Evolutionary conservation across 495 filamentous ascomycete species (phyloP).

Genomic region (Aspergillus ellipticus): DNA sequence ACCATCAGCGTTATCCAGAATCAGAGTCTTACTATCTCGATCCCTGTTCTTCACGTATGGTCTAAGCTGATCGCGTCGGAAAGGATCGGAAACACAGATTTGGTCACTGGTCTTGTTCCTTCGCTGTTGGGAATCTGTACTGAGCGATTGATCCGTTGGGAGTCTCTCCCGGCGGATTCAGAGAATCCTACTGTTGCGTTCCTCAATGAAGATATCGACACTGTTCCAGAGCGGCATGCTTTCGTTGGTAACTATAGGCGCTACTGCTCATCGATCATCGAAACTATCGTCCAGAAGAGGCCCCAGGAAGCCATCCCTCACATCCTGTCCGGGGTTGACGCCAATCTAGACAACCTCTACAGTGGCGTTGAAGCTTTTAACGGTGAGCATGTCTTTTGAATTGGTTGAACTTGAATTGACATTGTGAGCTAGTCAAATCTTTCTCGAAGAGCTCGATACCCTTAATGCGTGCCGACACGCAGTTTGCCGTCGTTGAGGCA

Average conservation of each 20-base stretch:
- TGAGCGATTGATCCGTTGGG: conserved; percentile 74
- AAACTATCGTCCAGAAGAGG: conserved; percentile 72
- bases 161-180: conserved; percentile 73
- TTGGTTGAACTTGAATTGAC: conserved; percentile 24
- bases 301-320: conserved; percentile 82
- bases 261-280: conserved; percentile 81
- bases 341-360: conserved; percentile 70
- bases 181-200: conserved; percentile 76
- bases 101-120: conserved; percentile 66
- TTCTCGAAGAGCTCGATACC: conserved; percentile 80
- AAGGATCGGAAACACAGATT: conserved; percentile 58
- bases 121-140: conserved; percentile 77
- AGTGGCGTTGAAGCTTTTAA: conserved; percentile 63
- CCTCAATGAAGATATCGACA: conserved; percentile 89
- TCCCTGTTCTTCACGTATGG: conserved; percentile 88
- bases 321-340: conserved; percentile 74
- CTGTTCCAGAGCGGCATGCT: conserved; percentile 87
- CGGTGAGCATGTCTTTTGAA: conserved; percentile 43
- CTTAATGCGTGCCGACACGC: conserved; percentile 78
- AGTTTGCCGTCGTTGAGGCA: conserved; percentile 87
- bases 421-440: conserved; percentile 47
- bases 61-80: conserved; percentile 70
- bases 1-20: conserved; percentile 75
- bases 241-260: conserved; percentile 97
- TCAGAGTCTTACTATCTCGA: conserved; percentile 85